Percentiles rank a stretch among this genome's conserved stretches.
Conservation (phyloP, 164 flowering plant species). For the Chimonanthus praecox region DNA sequence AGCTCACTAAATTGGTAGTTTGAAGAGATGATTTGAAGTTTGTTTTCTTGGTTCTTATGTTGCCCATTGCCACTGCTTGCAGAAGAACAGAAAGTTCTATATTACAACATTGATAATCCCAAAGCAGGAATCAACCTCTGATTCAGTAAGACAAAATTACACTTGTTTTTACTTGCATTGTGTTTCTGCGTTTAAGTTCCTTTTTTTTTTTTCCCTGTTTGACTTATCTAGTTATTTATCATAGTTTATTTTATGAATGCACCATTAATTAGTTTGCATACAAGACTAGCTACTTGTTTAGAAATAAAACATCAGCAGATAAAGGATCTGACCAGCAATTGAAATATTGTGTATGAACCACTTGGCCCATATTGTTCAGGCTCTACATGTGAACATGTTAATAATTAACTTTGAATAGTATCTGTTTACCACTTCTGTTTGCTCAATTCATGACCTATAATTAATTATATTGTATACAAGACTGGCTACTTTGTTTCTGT, state of each 20-base stretch:
- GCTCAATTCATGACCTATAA: no score
- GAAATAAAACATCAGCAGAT: no score
- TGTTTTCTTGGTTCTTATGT: conserved; percentile 2
- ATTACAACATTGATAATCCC: conserved; percentile 83
- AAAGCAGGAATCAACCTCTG: conserved; percentile 98
- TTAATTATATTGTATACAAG: no score
- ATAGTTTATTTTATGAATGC: background rate
- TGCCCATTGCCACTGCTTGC: conserved; percentile 22
- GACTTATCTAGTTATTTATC: background rate
- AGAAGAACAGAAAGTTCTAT: conserved; percentile 87
- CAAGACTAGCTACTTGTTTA: no score
- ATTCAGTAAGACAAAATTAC: conserved; percentile 52
- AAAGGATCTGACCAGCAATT: no score
- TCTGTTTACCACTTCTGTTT: no score
- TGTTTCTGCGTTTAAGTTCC: background rate
- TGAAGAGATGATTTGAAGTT: background rate
- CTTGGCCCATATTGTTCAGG: no score
- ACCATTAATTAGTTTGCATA: no score
- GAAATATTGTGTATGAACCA: no score
- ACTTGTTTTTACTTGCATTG: background rate
- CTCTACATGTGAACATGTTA: no score
- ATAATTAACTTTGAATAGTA: no score
- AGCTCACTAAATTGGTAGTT: conserved; percentile 15
- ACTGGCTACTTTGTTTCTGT: no score
- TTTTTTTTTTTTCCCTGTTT: background rate